Conservation (phyloP, 495 filamentous ascomycete species). For the Paragyromitra xinjiangensis region DNA sequence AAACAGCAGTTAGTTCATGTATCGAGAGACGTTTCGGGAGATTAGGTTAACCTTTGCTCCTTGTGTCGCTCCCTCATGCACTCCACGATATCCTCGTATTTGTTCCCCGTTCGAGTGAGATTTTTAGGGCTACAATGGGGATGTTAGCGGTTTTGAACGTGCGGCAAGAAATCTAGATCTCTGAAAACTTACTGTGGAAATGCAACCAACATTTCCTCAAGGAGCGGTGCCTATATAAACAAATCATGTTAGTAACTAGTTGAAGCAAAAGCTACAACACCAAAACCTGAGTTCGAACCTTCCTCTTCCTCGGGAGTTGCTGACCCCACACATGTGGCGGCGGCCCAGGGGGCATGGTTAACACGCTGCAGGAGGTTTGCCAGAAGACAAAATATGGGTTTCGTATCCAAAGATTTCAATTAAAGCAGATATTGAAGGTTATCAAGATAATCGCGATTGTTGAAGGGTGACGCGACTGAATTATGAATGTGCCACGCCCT, state of each 20-base stretch:
- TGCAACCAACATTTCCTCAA: constrained; percentile 50
- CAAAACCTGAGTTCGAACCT: constrained; percentile 6
- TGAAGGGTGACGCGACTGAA: constrained; percentile 23
- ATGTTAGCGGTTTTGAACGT: constrained; percentile 3
- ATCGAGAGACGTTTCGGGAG: not conserved
- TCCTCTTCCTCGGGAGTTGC: constrained; percentile 39
- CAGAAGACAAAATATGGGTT: not conserved
- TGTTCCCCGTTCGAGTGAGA: constrained; percentile 40
- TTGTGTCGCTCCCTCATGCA: constrained; percentile 51
- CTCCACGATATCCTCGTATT: constrained; percentile 46
- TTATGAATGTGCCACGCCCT: not conserved
- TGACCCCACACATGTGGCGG: constrained; percentile 37
- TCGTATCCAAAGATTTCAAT: not conserved
- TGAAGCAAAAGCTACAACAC: not conserved
- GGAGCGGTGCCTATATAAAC: constrained; percentile 32
- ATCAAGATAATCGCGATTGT: constrained; percentile 7
- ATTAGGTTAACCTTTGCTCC: constrained; percentile 35
- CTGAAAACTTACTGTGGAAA: constrained; percentile 40
- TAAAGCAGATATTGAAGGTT: not conserved
- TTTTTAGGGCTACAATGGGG: constrained; percentile 28
- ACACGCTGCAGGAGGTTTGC: not conserved
- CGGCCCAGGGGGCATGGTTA: constrained; percentile 29
- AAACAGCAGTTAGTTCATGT: constrained; percentile 1
- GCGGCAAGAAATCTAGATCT: not conserved
- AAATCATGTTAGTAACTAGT: constrained; percentile 4